Conservation (phyloP, 257 asterid genomes). For the Apocynum venetum region DNA sequence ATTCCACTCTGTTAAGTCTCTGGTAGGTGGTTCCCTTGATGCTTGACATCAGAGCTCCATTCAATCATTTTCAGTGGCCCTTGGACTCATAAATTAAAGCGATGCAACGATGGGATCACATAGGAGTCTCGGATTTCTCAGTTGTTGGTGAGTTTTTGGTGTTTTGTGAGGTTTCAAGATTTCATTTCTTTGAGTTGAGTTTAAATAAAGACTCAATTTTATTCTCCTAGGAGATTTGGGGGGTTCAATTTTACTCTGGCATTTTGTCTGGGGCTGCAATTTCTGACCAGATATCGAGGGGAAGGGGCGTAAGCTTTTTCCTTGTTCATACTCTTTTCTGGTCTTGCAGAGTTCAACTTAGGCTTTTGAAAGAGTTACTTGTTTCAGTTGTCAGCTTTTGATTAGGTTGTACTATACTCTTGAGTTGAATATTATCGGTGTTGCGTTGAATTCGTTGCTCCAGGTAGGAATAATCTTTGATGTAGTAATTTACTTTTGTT, state of each 20-base stretch:
- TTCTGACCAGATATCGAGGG: background rate
- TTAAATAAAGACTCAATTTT: constrained; percentile 32
- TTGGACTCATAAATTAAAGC: constrained; percentile 30
- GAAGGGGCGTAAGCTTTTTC: background rate
- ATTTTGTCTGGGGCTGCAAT: background rate
- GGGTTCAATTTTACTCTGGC: background rate
- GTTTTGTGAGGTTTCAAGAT: constrained; percentile 30
- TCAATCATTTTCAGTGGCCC: constrained; percentile 50
- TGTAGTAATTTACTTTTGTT: background rate
- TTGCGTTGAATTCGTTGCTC: background rate
- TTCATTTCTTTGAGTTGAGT: constrained; percentile 26
- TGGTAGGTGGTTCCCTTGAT: constrained; percentile 73
- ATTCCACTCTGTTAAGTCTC: constrained; percentile 61
- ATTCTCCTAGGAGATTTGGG: constrained; percentile 16
- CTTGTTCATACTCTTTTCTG: background rate
- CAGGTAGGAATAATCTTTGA: background rate
- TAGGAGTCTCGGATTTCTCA: constrained; percentile 34
- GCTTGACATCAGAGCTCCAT: constrained; percentile 73
- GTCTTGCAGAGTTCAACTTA: background rate
- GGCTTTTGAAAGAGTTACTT: background rate
- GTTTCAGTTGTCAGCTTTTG: background rate
- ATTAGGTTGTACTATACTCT: background rate
- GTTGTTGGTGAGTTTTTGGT: constrained; percentile 36
- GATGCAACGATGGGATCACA: constrained; percentile 15
- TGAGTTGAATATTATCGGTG: too few relatives aligned